phyloP scores from a whole-genome alignment of 2,329 filamentous ascomycete species.

The Calycina marina region DNA sequence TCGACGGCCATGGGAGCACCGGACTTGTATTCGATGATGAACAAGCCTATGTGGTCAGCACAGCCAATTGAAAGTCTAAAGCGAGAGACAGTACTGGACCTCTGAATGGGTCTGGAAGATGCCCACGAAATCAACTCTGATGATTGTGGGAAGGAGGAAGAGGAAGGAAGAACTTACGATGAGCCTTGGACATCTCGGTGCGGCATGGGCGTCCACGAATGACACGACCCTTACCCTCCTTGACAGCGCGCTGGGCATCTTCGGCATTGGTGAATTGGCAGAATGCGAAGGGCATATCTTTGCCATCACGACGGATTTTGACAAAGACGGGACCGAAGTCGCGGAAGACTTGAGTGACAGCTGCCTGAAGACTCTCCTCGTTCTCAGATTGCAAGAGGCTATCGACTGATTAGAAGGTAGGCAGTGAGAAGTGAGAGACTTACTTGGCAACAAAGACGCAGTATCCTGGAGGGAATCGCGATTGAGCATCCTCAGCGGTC shows the following conservation, averaged over 20 bases:
- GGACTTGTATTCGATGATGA: constrained; percentile 30
- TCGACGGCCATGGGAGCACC: constrained; percentile 25
- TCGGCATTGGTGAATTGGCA: constrained; percentile 40
- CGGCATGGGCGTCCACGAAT: constrained; percentile 44
- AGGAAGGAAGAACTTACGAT: constrained; percentile 30
- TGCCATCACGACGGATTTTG: constrained; percentile 45
- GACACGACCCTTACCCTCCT: constrained; percentile 29
- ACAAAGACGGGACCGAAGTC: constrained; percentile 42
- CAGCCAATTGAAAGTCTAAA: too few species aligned
- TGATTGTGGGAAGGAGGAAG: not conserved
- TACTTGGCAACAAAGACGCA: constrained; percentile 56
- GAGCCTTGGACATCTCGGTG: constrained; percentile 43
- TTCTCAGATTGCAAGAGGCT: constrained; percentile 37
- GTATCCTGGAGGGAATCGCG: constrained; percentile 30
- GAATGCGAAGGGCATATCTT: constrained; percentile 50
- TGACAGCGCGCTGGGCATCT: constrained; percentile 34
- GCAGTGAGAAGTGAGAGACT: constrained; percentile 18
- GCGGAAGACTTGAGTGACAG: constrained; percentile 37
- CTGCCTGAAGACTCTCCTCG: constrained; percentile 36
- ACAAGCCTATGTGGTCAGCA: constrained; percentile 28
- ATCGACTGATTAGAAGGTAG: constrained; percentile 1
- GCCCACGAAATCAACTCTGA: too few species aligned
- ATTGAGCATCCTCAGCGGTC: constrained; percentile 19
- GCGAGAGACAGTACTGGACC: too few species aligned
- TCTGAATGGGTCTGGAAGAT: too few species aligned